A percentile compares a stretch with the other conserved stretches of the same genome.
phyloP scores from a whole-genome alignment of 1,284 basidiomycete genomes.

The Salmacisia buchloeana region DNA sequence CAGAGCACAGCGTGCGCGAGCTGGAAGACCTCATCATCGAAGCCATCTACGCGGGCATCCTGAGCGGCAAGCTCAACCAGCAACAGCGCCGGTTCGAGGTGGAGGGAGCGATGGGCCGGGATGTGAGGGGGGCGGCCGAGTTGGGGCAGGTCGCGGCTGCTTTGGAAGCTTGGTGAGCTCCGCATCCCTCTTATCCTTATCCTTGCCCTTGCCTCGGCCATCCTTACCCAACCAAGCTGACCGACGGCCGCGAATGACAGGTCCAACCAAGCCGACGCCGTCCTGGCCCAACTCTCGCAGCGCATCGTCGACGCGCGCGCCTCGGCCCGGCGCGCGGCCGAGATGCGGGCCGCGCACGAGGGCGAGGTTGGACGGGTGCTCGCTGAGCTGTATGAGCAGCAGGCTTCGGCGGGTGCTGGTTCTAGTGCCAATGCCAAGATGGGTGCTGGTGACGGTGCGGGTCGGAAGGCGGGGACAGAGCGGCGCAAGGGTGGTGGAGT shows the following conservation, averaged over 20 bases:
- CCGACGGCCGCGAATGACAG: not conserved
- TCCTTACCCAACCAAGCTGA: not conserved
- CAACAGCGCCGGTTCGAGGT: conserved; percentile 77
- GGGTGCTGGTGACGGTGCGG: not conserved
- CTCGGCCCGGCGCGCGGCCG: not conserved
- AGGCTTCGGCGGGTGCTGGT: not conserved
- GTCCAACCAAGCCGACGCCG: not conserved
- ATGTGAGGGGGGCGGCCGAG: conserved; percentile 57
- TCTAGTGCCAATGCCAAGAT: not conserved
- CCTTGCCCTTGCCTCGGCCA: not conserved
- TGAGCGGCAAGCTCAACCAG: conserved; percentile 86
- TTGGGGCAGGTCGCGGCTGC: not conserved
- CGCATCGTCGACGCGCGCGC: not conserved
- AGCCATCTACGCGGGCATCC: conserved; percentile 79
- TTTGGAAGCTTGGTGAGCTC: conserved; percentile 1
- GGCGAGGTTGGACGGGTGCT: not conserved
- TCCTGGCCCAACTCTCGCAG: conserved; percentile 3
- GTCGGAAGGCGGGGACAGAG: not conserved
- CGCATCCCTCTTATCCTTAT: too few species aligned
- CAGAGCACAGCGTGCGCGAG: conserved; percentile 51
- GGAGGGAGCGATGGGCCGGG: conserved; percentile 82
- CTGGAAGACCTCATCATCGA: conserved; percentile 95
- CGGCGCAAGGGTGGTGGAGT: not conserved
- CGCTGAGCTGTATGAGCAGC: not conserved
- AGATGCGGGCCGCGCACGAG: not conserved